phyloP scores from a whole-genome alignment of 495 filamentous ascomycete genomes.

The Hypoxylon rickii region DNA sequence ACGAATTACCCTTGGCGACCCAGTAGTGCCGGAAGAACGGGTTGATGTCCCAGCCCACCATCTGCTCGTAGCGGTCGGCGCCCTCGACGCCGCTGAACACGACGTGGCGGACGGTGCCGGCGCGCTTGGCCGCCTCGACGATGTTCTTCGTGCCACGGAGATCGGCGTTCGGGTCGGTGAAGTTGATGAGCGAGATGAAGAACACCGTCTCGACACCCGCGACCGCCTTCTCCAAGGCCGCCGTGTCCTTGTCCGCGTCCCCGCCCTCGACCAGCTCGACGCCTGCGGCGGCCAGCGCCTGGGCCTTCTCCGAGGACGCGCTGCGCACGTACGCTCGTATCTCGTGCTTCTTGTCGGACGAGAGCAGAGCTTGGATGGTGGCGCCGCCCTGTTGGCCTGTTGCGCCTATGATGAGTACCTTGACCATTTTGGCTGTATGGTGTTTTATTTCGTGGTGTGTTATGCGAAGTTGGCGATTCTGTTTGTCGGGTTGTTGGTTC shows the following conservation, averaged over 20 bases:
- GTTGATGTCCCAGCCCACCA: background rate
- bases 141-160: constrained; percentile 60
- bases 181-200: constrained; percentile 48
- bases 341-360: constrained; percentile 47
- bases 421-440: constrained; percentile 18
- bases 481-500: background rate
- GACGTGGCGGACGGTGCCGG: constrained; percentile 55
- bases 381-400: constrained; percentile 73
- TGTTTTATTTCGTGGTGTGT: background rate
- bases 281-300: constrained; percentile 48
- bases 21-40: constrained; percentile 13
- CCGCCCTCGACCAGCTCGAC: constrained; percentile 52
- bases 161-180: constrained; percentile 7
- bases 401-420: constrained; percentile 66
- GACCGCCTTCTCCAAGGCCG: constrained; percentile 51
- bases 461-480: no score
- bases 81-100: constrained; percentile 69
- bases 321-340: constrained; percentile 76
- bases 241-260: constrained; percentile 59
- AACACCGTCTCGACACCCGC: constrained; percentile 50
- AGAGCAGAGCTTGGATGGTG: constrained; percentile 59
- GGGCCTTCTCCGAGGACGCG: constrained; percentile 52
- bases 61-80: constrained; percentile 17
- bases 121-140: constrained; percentile 58
- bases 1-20: constrained; percentile 7